Evolutionary conservation across 1,284 basidiomycete species (phyloP), one percentile per base, ranked within the genome.

Genomic region (Trichosporon sp.): DNA sequence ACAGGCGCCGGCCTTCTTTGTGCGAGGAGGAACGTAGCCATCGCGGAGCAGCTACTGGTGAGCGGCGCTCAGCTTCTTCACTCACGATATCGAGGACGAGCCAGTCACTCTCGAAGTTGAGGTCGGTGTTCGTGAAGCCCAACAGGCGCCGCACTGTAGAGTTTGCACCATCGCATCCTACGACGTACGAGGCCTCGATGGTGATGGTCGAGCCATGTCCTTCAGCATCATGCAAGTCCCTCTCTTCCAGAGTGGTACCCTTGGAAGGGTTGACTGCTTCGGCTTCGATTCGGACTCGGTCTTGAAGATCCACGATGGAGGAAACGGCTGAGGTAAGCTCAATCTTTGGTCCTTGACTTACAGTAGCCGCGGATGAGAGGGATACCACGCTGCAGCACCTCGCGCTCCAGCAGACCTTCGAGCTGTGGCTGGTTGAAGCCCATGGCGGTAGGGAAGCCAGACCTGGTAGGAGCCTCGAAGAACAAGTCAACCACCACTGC

Each of bases 81-180:
- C 68, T 56, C 25, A 69, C 65, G 1, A 68, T 56, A 32, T 70
- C 69, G 9, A 64, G 54, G 9, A 70, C 63, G 10, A 70, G 65
- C 69, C 67, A 70, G 59, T 70, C 69, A 27, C 69, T 69, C 52
- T 68, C 59, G 25, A 70, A 68, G n/a, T 58, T 59, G 29, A 70
- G 40, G 49, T 67, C 62, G 11, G 60, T 62, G 19, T 19, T 34
- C 10, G 62, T 59, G 27, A 70, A 64, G 0, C 36, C 46, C 46
- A 62, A 23, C 4, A 67, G 59, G 33, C 64, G 64, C 8, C 69
- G 63, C 2, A 70, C 64, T 16, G 67, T 66, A 1, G 67, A 69
- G 60, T 70, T 70, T 32, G 69, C 69, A 4, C 69, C 69, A 46
- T 70, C 69, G 21, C 65, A 66, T 7, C 69, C 69, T 16, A 70